Conservation (phyloP, 179 eudicot genomes). For the Silene coronaria region DNA sequence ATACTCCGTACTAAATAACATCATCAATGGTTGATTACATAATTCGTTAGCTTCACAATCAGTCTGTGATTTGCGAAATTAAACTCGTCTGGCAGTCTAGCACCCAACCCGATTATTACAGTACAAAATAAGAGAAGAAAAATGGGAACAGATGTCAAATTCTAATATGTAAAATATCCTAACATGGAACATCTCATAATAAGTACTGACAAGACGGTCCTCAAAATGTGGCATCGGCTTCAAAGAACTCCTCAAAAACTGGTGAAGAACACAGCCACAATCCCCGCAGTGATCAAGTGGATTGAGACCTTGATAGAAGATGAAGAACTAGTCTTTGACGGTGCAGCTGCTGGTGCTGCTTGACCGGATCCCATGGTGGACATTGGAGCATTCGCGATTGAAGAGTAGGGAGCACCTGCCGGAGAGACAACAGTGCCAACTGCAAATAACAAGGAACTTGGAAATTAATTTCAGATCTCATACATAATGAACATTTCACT, state of each 20-base stretch:
- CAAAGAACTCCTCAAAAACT: neutral
- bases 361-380: neutral
- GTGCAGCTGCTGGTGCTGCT: slow-evolving; percentile 12
- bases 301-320: neutral
- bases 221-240: neutral
- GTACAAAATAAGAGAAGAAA: neutral
- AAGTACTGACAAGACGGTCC: neutral
- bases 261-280: slow-evolving; percentile 8
- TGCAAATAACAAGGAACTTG: neutral
- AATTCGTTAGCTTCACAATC: neutral
- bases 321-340: slow-evolving; percentile 1
- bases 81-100: neutral
- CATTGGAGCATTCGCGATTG: neutral
- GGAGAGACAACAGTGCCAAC: slow-evolving; percentile 13
- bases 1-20: too few species aligned
- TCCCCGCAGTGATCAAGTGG: slow-evolving; percentile 2
- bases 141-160: neutral
- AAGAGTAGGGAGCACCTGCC: slow-evolving; percentile 14
- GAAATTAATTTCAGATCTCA: neutral
- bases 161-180: neutral
- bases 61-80: neutral
- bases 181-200: neutral
- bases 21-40: too few species aligned
- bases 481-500: neutral
- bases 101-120: neutral